These are phyloP conservation scores for Naganishia sp. DNA, from an alignment of 1,284 basidiomycete genomes.

Conservation along the genomic window DNA sequence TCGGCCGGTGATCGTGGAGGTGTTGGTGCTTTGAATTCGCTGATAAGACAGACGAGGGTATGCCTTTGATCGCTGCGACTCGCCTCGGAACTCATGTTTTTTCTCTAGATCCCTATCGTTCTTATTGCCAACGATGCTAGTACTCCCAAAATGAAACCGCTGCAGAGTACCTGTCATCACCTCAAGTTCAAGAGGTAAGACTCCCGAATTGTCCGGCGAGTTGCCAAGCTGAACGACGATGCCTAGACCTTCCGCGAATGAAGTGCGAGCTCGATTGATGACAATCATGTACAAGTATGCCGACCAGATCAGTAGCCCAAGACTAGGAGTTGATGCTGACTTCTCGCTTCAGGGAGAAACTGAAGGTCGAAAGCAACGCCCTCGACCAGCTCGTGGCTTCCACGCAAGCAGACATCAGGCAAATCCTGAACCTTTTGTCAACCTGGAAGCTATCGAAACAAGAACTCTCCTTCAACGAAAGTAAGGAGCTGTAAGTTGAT, in stretches of 20 bases:
- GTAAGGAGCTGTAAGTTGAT: conserved; percentile 71
- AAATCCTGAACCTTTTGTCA: conserved; percentile 96
- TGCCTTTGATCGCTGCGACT: conserved; percentile 12
- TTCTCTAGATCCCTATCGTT: conserved; percentile 82
- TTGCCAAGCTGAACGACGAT: conserved; percentile 2
- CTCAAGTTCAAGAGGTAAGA: conserved; percentile 72
- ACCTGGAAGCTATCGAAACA: conserved; percentile 85
- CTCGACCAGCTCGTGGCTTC: conserved; percentile 87
- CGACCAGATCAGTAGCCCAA: neutral
- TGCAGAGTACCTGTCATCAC: conserved; percentile 71
- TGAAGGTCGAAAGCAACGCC: conserved; percentile 86
- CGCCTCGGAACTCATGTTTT: neutral
- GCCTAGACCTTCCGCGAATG: conserved; percentile 68
- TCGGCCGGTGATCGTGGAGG: conserved; percentile 95
- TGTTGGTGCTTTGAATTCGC: conserved; percentile 83
- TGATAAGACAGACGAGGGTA: conserved; percentile 93
- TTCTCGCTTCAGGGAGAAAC: conserved; percentile 69
- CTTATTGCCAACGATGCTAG: conserved; percentile 93
- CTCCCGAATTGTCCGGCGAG: too few relatives aligned
- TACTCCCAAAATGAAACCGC: conserved; percentile 86
- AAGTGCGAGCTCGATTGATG: conserved; percentile 81
- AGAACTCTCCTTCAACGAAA: conserved; percentile 83
- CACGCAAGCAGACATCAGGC: conserved; percentile 91
- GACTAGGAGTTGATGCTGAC: neutral
- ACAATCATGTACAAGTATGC: conserved; percentile 83